Conservation (phyloP, 202 grass and related monocot species). For the Panicum virgatum region DNA sequence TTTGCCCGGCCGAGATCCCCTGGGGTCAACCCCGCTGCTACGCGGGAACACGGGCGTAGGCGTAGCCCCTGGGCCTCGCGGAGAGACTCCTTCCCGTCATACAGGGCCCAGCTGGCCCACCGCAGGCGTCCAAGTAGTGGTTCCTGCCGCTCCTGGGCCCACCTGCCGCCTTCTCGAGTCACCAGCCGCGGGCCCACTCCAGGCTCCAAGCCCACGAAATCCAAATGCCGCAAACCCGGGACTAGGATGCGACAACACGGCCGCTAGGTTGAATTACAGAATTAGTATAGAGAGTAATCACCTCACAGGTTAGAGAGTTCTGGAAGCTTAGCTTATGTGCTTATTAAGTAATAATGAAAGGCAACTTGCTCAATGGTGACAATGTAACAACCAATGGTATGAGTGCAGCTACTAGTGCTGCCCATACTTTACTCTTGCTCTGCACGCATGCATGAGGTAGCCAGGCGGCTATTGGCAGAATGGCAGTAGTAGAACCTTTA, state of each 20-base stretch:
- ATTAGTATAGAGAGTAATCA: not conserved
- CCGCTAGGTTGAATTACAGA: not conserved
- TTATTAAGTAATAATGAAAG: too few relatives aligned
- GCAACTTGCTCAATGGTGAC: not conserved
- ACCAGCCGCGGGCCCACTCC: not conserved
- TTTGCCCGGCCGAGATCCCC: slow-evolving; percentile 28
- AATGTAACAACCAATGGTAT: not conserved
- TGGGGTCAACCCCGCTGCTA: not conserved
- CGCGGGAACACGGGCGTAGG: slow-evolving; percentile 41
- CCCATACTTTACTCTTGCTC: not conserved
- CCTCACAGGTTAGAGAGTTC: slow-evolving; percentile 1
- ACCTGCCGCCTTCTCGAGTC: not conserved
- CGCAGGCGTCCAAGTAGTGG: slow-evolving; percentile 15
- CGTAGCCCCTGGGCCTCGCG: slow-evolving; percentile 18
- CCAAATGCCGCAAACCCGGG: not conserved
- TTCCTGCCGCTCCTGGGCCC: not conserved
- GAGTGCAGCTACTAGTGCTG: not conserved
- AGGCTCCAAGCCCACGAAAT: not conserved
- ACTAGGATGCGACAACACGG: not conserved
- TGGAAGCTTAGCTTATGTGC: slow-evolving; percentile 21
- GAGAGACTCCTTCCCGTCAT: not conserved
- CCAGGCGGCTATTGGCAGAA: not conserved
- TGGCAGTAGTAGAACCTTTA: too few relatives aligned
- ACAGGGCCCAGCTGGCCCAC: not conserved
- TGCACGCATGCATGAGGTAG: not conserved